Evolutionary conservation across 2,329 filamentous ascomycete species (phyloP).

Genomic region (Mariannaea sp.): DNA sequence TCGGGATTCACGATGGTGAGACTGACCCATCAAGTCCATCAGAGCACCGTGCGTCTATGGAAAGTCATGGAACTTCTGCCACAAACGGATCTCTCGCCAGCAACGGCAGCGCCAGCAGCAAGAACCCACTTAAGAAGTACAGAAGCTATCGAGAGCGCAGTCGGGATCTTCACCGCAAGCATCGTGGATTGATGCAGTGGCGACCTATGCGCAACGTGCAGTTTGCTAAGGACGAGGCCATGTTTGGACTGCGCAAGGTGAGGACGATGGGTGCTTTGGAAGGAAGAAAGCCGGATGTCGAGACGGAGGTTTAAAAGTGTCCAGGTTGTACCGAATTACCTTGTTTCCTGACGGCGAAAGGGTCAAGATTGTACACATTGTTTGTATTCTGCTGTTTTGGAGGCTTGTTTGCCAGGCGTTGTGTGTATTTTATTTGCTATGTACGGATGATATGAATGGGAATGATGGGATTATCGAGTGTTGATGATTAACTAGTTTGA

Average conservation of each 20-base stretch:
- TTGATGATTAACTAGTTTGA: too few species aligned
- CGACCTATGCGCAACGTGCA: constrained; percentile 82
- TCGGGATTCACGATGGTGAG: constrained; percentile 64
- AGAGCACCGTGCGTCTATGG: constrained; percentile 45
- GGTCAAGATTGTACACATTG: constrained; percentile 24
- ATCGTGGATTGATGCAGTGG: constrained; percentile 95
- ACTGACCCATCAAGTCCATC: constrained; percentile 38
- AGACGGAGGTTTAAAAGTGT: constrained; percentile 66
- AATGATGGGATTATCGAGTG: too few species aligned
- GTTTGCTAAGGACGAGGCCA: constrained; percentile 87
- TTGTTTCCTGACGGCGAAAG: background rate
- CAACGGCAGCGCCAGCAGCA: constrained; percentile 44
- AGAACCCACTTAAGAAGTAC: constrained; percentile 60
- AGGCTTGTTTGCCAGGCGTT: too few species aligned
- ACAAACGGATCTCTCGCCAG: constrained; percentile 41
- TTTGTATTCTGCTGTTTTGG: too few species aligned
- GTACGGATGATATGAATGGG: too few species aligned
- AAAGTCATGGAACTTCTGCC: constrained; percentile 45
- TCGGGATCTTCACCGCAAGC: constrained; percentile 79
- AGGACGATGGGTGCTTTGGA: constrained; percentile 77
- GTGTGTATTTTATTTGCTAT: too few species aligned
- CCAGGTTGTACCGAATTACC: too few species aligned
- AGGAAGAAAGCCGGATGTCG: constrained; percentile 84
- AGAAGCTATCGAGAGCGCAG: constrained; percentile 70
- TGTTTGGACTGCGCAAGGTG: constrained; percentile 75